Evolutionary conservation across 2,329 filamentous ascomycete genomes (phyloP).

Genomic region (Cadophora sp.): DNA sequence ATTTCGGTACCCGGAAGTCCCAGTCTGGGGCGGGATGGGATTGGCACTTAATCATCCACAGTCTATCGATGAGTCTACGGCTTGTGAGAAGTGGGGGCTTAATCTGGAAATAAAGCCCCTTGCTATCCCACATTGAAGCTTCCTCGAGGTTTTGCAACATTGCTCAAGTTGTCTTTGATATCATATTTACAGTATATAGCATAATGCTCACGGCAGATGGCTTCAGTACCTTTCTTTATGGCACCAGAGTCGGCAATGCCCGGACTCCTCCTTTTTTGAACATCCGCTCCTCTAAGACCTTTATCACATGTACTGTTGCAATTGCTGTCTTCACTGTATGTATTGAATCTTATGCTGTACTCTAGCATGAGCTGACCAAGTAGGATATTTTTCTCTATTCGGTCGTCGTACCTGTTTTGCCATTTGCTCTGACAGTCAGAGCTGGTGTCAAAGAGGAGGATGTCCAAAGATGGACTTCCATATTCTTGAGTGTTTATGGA

Average conservation of each 20-base stretch:
- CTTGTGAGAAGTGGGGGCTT: background rate
- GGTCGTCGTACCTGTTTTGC: conserved; percentile 72
- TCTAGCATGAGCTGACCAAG: conserved; percentile 7
- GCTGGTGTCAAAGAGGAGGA: conserved; percentile 55
- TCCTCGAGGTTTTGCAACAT: too few species aligned
- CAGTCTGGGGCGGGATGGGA: background rate
- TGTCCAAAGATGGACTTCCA: conserved; percentile 74
- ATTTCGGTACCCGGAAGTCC: conserved; percentile 2
- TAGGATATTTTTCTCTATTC: conserved; percentile 67
- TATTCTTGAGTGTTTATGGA: conserved; percentile 76
- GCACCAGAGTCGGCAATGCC: conserved; percentile 35
- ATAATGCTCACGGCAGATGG: conserved; percentile 35
- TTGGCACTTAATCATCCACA: conserved; percentile 9
- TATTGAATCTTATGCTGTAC: background rate
- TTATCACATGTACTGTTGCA: conserved; percentile 37
- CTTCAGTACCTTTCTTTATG: conserved; percentile 38
- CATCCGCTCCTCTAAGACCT: conserved; percentile 38
- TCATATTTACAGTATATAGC: background rate
- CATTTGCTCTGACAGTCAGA: conserved; percentile 66
- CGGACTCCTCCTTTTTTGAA: conserved; percentile 34
- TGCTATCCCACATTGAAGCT: background rate
- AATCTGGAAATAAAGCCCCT: background rate
- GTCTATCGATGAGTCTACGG: conserved; percentile 9
- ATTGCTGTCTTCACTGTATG: conserved; percentile 39
- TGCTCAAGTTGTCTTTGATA: background rate